A percentile compares a stretch with the other conserved stretches of the same genome.
phyloP scores from a whole-genome alignment of 2,329 filamentous ascomycete species.

The Lizonia empirigonia region DNA sequence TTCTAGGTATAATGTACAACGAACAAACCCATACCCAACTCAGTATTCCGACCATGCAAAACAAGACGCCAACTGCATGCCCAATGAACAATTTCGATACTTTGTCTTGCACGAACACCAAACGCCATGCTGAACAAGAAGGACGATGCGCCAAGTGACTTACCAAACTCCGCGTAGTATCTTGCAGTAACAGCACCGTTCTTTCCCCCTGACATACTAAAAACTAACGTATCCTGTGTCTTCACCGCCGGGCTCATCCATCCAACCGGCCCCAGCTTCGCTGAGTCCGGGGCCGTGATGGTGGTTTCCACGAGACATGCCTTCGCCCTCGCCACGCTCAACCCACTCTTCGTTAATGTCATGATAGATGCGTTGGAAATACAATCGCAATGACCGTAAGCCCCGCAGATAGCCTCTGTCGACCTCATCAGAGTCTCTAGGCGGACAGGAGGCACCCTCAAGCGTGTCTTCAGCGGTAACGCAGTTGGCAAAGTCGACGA shows the following conservation, averaged over 20 bases:
- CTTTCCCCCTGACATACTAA: conserved; percentile 17
- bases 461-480: conserved; percentile 80
- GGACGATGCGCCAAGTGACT: conserved; percentile 5
- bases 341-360: conserved; percentile 65
- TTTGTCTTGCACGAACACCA: conserved; percentile 18
- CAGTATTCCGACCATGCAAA: conserved; percentile 4
- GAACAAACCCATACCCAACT: background rate
- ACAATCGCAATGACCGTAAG: conserved; percentile 75
- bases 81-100: conserved; percentile 12
- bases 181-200: conserved; percentile 1
- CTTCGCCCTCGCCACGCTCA: conserved; percentile 51
- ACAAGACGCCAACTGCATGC: conserved; percentile 14
- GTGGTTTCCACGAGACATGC: conserved; percentile 41
- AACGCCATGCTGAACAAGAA: conserved; percentile 14
- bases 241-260: conserved; percentile 41
- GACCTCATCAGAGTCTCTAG: conserved; percentile 76
- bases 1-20: conserved; percentile 11
- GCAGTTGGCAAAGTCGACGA: conserved; percentile 98
- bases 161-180: conserved; percentile 6
- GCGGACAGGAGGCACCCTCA: conserved; percentile 72
- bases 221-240: conserved; percentile 48
- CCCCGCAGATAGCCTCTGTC: conserved; percentile 91
- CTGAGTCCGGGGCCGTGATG: conserved; percentile 42
- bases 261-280: conserved; percentile 42
- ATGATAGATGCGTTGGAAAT: conserved; percentile 85